Evolutionary conservation across 352 stramenopile species (phyloP), one percentile per base, ranked within the genome.

Genomic region (Globisporangium alternatum): DNA sequence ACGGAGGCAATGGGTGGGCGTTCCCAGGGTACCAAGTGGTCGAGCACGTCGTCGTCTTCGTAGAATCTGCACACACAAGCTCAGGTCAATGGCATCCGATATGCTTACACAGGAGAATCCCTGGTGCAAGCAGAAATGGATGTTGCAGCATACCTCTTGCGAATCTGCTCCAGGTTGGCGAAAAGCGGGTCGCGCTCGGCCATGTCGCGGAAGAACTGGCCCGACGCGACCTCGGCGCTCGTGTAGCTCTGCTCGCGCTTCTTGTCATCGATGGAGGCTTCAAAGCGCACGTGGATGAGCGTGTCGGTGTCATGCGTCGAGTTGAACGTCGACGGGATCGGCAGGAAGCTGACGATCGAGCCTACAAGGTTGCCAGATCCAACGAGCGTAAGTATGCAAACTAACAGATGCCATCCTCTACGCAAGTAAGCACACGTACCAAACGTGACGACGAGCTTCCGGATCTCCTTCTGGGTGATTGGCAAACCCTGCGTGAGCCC

Each of bases 181-280:
- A 94, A 92, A 54, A 85, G 68, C 1, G 85, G 83, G 39, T 94
- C 85, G 25, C 80, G 68, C 1, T 49, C 57, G 1, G 77, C 74
- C 78, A 94, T 82, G 68, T 91, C 81, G 8, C 81, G 83, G 56
- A 91, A 91, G 55, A 91, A 79, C 19, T 77, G 56, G 0, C 85
- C 85, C 6, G 80, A 88, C 6, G 81, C 77, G 63, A 94, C 80
- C 55, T 92, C 85, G 4, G 71, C 66, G 25, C 76, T 87, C 3
- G 83, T 89, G 60, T 90, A 94, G 52, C 88, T 86, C 22, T 69
- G 54, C 22, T 70, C 56, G 3, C 72, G 56, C 21, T 80, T 70
- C 0, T 66, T 45, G 4, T 67, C 60, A 15, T 71, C 53, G 9
- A 43, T 28, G 0, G 33, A 44, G 15, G 60, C 63, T 22, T 82